phyloP scores from a whole-genome alignment of 148 eudicot species.

The Diospyros kaki region DNA sequence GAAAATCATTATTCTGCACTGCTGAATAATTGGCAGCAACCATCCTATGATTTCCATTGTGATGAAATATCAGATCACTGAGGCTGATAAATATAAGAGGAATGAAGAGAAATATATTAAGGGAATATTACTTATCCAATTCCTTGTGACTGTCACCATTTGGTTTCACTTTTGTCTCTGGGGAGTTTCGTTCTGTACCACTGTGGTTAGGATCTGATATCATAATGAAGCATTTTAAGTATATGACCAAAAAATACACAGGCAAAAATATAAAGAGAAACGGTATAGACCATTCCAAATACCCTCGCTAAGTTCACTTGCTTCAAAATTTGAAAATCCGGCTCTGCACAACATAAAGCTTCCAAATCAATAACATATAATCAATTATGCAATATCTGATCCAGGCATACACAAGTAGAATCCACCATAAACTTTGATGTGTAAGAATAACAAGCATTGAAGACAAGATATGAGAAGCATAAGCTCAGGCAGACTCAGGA shows the following conservation, averaged over 20 bases:
- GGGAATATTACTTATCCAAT: constrained; percentile 34
- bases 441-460: background rate
- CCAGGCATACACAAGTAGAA: background rate
- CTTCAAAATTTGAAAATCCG: constrained; percentile 31
- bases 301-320: constrained; percentile 25
- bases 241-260: background rate
- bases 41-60: constrained; percentile 7
- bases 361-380: constrained; percentile 13
- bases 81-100: background rate
- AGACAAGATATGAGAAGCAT: background rate
- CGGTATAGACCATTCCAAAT: constrained; percentile 33
- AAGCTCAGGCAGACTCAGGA: background rate
- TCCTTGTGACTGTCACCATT: constrained; percentile 25
- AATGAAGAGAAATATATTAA: background rate
- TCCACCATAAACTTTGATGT: background rate
- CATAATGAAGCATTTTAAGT: constrained; percentile 11
- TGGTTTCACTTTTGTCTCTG: constrained; percentile 20
- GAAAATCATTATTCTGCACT: constrained; percentile 33
- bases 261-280: background rate
- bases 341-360: constrained; percentile 21
- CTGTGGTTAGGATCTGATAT: constrained; percentile 30
- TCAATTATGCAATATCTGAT: background rate
- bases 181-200: constrained; percentile 30
- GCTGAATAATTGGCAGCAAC: constrained; percentile 18
- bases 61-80: background rate